Base-by-base conservation (phyloP, 2,329 filamentous ascomycete genomes). In the Tolypocladium ovalisporum region DNA sequence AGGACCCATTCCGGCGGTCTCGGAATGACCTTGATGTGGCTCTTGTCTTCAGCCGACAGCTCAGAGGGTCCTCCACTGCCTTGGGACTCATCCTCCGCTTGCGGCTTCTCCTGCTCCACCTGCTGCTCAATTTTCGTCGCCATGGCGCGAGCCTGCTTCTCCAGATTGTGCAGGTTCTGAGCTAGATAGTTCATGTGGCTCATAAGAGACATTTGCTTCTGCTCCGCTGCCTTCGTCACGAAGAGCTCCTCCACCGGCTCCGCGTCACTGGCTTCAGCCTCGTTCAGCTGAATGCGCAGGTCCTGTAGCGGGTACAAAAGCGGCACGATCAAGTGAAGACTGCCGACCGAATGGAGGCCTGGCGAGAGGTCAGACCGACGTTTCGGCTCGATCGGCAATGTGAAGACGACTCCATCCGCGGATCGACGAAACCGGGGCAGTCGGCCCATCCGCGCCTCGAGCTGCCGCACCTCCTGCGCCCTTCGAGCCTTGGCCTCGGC, bases 1-100 rank as follows among this genome's bases (percentile, higher is more conserved):
- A 74, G 66, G 34, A 71, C 71, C 90, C 90, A 95, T 70, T 95
- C 90, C 0, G 88, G 87, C 12, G 90, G 90, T 9, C 89, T 79
- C 13, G 87, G 82, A 56, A 94, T 89, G 58, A 88, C 74, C 59
- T 86, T 81, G 54, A 94, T 73, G 65, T 93, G 89, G 37, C 79
- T 78, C 57, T 79, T 82, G 34, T 82, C 84, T 52, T 76, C 73
- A 10, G 68, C 67, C 19, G 59, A 59, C 9, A 61, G 37, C 36
- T 54, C 19, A 2, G 62, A 47, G 4, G 63, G 57, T 4, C 59
- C 60, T 32, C 52, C 36, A n/a, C 54, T 36, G 19, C 63, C 55
- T 55, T 29, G 54, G 2, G 57, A 54, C n/a, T 57, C 54, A 51
- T 62, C 37, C 8, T 57, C 44, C 29, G 29, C 40, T 24, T 52